phyloP scores from a whole-genome alignment of 106 monocot genomes.

The Chionographis japonica region DNA sequence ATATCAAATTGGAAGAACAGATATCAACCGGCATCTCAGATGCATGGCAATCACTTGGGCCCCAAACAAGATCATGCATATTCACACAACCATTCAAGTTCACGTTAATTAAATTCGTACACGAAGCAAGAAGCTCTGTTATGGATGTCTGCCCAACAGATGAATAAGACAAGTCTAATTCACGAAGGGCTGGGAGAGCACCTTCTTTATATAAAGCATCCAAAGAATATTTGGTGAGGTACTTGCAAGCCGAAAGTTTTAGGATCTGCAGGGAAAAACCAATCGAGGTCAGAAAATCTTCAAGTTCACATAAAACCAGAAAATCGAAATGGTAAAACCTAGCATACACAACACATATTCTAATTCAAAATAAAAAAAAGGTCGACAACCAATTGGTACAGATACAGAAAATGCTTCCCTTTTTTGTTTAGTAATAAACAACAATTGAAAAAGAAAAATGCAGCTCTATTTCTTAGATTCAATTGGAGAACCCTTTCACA shows the following conservation, averaged over 20 bases:
- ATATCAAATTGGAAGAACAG: slow-evolving; percentile 19
- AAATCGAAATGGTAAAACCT: too few relatives aligned
- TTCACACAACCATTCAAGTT: slow-evolving; percentile 91
- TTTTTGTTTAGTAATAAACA: too few relatives aligned
- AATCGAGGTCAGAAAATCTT: background rate
- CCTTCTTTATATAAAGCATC: slow-evolving; percentile 81
- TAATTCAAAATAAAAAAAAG: too few relatives aligned
- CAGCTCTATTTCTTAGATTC: too few relatives aligned
- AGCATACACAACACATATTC: too few relatives aligned
- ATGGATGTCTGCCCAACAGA: slow-evolving; percentile 77
- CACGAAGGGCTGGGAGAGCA: slow-evolving; percentile 75
- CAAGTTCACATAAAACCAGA: too few relatives aligned
- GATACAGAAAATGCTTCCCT: too few relatives aligned
- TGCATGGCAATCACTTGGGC: slow-evolving; percentile 14
- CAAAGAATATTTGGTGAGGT: slow-evolving; percentile 70
- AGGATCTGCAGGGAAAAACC: slow-evolving; percentile 43
- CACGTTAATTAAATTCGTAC: slow-evolving; percentile 76
- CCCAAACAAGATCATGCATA: slow-evolving; percentile 70
- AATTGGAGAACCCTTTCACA: too few relatives aligned
- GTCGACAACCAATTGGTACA: too few relatives aligned
- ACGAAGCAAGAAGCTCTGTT: slow-evolving; percentile 59
- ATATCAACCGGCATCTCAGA: slow-evolving; percentile 9
- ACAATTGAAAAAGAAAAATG: too few relatives aligned
- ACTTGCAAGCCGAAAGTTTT: slow-evolving; percentile 96
- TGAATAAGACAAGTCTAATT: slow-evolving; percentile 93